phyloP scores from a whole-genome alignment of 768 basidiomycete genomes.

The Hygrocybe coccinea region DNA sequence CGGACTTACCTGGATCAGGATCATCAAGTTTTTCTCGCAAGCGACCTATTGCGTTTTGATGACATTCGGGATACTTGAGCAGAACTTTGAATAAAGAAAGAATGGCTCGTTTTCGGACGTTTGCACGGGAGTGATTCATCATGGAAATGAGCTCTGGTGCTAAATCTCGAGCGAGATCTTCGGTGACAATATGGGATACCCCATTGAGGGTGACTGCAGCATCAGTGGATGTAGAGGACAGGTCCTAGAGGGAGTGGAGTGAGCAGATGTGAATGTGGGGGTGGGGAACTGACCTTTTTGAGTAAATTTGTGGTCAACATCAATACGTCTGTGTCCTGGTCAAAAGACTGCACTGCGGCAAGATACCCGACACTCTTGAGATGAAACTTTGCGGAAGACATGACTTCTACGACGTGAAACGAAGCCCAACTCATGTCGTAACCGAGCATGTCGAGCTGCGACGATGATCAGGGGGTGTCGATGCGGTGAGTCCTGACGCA shows the following conservation, averaged over 20 bases:
- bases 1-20: conserved; percentile 54
- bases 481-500: conserved; percentile 37
- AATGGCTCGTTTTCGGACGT: conserved; percentile 87
- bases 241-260: conserved; percentile 51
- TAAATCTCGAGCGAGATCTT: conserved; percentile 88
- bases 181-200: conserved; percentile 77
- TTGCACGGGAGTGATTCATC: conserved; percentile 83
- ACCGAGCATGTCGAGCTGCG: conserved; percentile 93
- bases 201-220: conserved; percentile 74
- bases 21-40: conserved; percentile 81
- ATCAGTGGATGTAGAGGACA: conserved; percentile 71
- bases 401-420: conserved; percentile 95
- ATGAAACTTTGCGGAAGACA: conserved; percentile 89
- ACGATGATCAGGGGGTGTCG: conserved; percentile 7
- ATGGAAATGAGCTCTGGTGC: conserved; percentile 78
- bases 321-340: conserved; percentile 91
- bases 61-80: conserved; percentile 76
- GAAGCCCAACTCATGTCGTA: conserved; percentile 95
- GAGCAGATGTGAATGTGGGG: conserved; percentile 9
- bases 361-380: conserved; percentile 95
- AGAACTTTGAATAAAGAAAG: conserved; percentile 78
- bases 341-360: conserved; percentile 86
- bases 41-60: conserved; percentile 58
- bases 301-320: conserved; percentile 95
- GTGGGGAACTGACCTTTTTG: conserved; percentile 77